Evolutionary conservation across 2,329 filamentous ascomycete genomes (phyloP).

Genomic region (Paraphaeosphaeria minitans): DNA sequence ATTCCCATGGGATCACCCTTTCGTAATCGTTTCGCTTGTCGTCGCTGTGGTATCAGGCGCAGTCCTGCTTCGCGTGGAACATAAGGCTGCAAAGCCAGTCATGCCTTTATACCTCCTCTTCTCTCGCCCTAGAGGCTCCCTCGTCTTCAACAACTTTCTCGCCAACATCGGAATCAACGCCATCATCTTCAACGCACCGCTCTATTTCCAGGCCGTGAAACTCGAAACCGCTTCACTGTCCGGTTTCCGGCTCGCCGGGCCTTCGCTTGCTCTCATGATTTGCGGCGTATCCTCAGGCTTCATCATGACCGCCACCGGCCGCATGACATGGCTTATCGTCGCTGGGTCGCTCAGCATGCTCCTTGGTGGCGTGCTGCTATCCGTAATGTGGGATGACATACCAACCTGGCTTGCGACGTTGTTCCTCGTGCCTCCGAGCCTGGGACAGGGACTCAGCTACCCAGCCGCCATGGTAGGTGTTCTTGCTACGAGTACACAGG

Average conservation of each 20-base stretch:
- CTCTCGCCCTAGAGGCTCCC: conserved; percentile 53
- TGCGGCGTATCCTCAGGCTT: conserved; percentile 50
- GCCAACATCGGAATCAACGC: conserved; percentile 56
- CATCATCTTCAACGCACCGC: conserved; percentile 71
- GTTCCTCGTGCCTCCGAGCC: conserved; percentile 47
- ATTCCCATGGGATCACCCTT: conserved; percentile 56
- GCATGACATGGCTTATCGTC: conserved; percentile 50
- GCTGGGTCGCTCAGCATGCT: conserved; percentile 47
- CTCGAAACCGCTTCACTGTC: conserved; percentile 69
- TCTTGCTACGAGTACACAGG: conserved; percentile 49
- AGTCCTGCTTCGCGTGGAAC: conserved; percentile 51
- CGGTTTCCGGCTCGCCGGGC: conserved; percentile 72
- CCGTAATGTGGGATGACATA: conserved; percentile 45
- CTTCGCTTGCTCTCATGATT: conserved; percentile 57
- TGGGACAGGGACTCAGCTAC: conserved; percentile 51
- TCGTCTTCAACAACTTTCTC: conserved; percentile 60
- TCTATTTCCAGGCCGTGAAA: conserved; percentile 64
- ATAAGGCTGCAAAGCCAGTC: conserved; percentile 48
- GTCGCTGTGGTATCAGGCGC: conserved; percentile 47
- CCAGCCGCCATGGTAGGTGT: conserved; percentile 50
- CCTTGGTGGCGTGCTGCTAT: conserved; percentile 42
- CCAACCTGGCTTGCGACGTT: conserved; percentile 49
- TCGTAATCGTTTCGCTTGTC: conserved; percentile 55
- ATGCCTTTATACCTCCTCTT: conserved; percentile 57
- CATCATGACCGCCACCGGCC: conserved; percentile 51